Percentiles rank a stretch among this genome's conserved stretches.
Evolutionary conservation across 2,329 filamentous ascomycete species (phyloP).

Genomic region (Cladosporium sp.): DNA sequence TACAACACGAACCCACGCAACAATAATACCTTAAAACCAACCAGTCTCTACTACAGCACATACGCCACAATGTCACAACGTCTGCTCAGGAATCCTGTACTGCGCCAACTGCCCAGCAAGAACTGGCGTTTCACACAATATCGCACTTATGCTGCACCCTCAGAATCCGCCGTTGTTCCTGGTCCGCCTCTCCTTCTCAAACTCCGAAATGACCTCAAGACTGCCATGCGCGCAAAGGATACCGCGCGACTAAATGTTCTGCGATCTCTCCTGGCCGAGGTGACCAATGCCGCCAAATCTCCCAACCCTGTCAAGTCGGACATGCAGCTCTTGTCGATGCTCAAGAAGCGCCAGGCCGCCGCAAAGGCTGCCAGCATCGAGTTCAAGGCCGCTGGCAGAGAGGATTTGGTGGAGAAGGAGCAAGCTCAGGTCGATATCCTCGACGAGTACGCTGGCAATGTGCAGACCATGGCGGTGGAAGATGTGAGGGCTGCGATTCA

Average conservation of each 20-base stretch:
- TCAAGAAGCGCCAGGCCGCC: constrained; percentile 60
- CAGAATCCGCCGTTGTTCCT: constrained; percentile 17
- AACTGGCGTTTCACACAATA: background rate
- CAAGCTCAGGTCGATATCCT: constrained; percentile 60
- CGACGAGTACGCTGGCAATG: constrained; percentile 59
- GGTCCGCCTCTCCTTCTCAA: constrained; percentile 41
- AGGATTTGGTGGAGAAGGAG: constrained; percentile 69
- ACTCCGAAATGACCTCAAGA: constrained; percentile 44
- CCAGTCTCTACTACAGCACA: background rate
- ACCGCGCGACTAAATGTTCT: constrained; percentile 63
- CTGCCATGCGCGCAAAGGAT: constrained; percentile 46
- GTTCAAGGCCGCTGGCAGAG: constrained; percentile 59
- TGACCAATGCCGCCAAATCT: constrained; percentile 73
- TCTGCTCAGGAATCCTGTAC: constrained; percentile 1
- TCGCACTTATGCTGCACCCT: constrained; percentile 14
- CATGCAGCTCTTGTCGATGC: constrained; percentile 62
- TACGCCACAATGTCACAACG: constrained; percentile 5
- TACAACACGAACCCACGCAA: background rate
- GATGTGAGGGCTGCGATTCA: constrained; percentile 55
- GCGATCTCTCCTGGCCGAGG: constrained; percentile 63
- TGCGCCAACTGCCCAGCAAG: constrained; percentile 2
- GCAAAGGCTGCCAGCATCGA: constrained; percentile 59
- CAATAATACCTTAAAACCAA: background rate
- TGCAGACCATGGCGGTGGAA: constrained; percentile 55
- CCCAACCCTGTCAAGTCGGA: constrained; percentile 65